Percentiles rank a stretch among this genome's conserved stretches.
Evolutionary conservation across 768 basidiomycete genomes (phyloP).

Genomic region (Russula dissimulans): DNA sequence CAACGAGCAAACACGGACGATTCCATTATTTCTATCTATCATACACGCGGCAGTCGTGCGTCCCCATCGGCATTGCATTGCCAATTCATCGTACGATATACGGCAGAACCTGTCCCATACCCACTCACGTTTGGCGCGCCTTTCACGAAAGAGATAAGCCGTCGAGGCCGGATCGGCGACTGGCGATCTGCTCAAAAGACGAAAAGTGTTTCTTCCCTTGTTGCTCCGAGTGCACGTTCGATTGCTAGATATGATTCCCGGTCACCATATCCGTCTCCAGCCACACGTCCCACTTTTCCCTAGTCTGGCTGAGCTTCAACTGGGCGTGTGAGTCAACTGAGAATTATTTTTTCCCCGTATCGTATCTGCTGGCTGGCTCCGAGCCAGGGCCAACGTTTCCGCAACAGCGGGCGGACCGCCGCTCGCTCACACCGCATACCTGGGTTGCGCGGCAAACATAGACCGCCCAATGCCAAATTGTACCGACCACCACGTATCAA

Average conservation of each 20-base stretch:
- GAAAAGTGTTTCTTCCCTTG: not conserved
- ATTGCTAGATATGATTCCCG: not conserved
- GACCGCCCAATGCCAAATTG: not conserved
- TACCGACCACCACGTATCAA: conserved; percentile 2
- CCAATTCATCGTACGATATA: not conserved
- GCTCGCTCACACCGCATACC: not conserved
- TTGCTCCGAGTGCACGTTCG: not conserved
- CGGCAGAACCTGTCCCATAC: not conserved
- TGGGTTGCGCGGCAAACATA: too few relatives aligned
- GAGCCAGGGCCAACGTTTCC: too few relatives aligned
- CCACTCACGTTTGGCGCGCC: too few relatives aligned
- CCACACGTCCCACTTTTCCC: too few relatives aligned
- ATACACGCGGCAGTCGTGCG: conserved; percentile 9
- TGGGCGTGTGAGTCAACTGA: not conserved
- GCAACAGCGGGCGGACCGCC: not conserved
- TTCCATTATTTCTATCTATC: conserved; percentile 18
- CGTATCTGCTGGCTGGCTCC: not conserved
- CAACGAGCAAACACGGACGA: not conserved
- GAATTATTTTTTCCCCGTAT: too few relatives aligned
- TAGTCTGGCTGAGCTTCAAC: too few relatives aligned
- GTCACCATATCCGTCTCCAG: not conserved
- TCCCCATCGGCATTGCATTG: conserved; percentile 11
- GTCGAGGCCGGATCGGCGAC: conserved; percentile 3
- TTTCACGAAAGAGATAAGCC: not conserved
- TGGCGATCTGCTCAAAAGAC: not conserved